Percentiles rank a stretch among this genome's conserved stretches.
Evolutionary conservation across 129 eudicot species (phyloP).

Genomic region (Solidago caesia): DNA sequence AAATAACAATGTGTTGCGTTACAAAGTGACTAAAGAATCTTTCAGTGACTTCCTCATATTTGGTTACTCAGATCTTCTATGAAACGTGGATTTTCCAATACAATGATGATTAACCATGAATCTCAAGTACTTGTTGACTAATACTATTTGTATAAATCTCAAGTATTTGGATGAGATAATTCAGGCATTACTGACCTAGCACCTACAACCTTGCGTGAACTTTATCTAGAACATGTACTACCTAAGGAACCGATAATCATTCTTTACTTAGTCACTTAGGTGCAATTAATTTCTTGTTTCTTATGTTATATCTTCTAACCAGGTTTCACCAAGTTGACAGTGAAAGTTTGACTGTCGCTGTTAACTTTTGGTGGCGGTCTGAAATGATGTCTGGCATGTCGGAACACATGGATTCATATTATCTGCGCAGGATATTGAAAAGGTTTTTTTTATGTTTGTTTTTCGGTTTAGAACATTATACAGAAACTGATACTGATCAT

Average conservation of each 20-base stretch:
- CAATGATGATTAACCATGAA: not conserved
- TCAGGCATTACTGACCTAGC: not conserved
- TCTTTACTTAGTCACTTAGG: not conserved
- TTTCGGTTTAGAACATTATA: not conserved
- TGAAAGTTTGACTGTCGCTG: conserved; percentile 75
- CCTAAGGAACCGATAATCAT: not conserved
- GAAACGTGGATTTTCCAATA: not conserved
- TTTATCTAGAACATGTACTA: not conserved
- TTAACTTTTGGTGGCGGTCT: conserved; percentile 97
- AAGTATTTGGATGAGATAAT: not conserved
- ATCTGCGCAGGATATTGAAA: conserved; percentile 78
- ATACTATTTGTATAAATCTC: not conserved
- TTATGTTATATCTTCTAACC: conserved; percentile 8
- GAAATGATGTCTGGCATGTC: conserved; percentile 65
- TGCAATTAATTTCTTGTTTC: not conserved
- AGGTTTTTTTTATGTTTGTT: conserved; percentile 39
- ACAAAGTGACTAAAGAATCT: too few relatives aligned
- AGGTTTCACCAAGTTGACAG: conserved; percentile 99
- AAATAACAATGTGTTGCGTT: too few relatives aligned
- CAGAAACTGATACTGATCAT: conserved; percentile 25
- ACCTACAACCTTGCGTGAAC: not conserved
- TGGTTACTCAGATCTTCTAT: not conserved
- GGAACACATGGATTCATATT: conserved; percentile 96
- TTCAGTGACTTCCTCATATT: too few relatives aligned
- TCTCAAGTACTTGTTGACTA: conserved; percentile 3